phyloP scores from a whole-genome alignment of 768 basidiomycete genomes.

The Pluteus cervinus region DNA sequence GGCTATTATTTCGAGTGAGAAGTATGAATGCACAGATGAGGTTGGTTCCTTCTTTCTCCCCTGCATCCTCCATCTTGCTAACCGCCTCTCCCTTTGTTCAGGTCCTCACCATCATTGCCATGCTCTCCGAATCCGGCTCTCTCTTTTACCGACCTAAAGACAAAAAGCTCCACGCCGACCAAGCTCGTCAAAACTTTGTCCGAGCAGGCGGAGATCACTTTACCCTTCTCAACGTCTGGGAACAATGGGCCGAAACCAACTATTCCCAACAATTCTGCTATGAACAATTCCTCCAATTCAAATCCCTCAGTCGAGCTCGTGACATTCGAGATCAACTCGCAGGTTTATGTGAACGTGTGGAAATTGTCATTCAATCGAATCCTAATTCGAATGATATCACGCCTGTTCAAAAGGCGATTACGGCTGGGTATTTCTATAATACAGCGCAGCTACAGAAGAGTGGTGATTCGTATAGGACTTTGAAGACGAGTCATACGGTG shows the following conservation, averaged over 20 bases:
- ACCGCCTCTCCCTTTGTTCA: slow-evolving; percentile 18
- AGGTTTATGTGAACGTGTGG: slow-evolving; percentile 92
- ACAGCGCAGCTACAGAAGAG: slow-evolving; percentile 92
- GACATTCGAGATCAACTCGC: slow-evolving; percentile 97
- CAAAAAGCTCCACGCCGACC: slow-evolving; percentile 96
- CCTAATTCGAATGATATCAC: slow-evolving; percentile 91
- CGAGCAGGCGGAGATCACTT: slow-evolving; percentile 97
- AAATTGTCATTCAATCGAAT: slow-evolving; percentile 82
- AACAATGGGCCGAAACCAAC: slow-evolving; percentile 97
- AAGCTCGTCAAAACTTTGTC: slow-evolving; percentile 95
- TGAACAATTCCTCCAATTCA: slow-evolving; percentile 93
- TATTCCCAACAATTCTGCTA: slow-evolving; percentile 97
- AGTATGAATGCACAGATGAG: slow-evolving; percentile 94
- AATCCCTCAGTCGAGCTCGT: slow-evolving; percentile 88
- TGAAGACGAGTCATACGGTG: slow-evolving; percentile 94
- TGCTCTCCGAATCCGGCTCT: slow-evolving; percentile 94
- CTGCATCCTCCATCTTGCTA: not conserved
- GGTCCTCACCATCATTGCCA: slow-evolving; percentile 95
- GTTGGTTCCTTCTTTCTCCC: slow-evolving; percentile 33
- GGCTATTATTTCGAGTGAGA: slow-evolving; percentile 92
- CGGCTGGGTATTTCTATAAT: slow-evolving; percentile 94
- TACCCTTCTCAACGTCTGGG: slow-evolving; percentile 95
- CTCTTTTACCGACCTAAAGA: slow-evolving; percentile 97
- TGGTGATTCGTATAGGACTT: slow-evolving; percentile 94
- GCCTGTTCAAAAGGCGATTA: slow-evolving; percentile 92